Evolutionary conservation across 2,329 filamentous ascomycete genomes (phyloP), one percentile per base, ranked within the genome.

Genomic region (Scytalidium lignicola): DNA sequence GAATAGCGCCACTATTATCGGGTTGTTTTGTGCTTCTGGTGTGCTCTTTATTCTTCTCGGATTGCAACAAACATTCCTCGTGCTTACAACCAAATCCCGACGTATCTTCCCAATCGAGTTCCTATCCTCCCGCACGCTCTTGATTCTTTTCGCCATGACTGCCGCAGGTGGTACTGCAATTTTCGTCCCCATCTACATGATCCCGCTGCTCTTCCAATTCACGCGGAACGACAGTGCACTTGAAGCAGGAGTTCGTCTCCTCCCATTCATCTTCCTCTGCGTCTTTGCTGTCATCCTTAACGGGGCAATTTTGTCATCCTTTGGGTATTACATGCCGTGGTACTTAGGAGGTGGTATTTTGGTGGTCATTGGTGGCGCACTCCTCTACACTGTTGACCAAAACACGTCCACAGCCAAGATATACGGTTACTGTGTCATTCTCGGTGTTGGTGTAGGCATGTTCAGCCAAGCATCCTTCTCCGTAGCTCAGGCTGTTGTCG

Each of bases 161-260:
- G 64, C 62, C 8, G 41, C 48, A 2, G 57, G 54, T 5, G 57
- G 55, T 12, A 56, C 58, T 1, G 58, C 56, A 6, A 50, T 57
- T 37, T 59, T 62, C 41, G 49, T 61, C 19, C 54, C 55, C 1
- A 56, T 60, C 48, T 60, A 61, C 21, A 68, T 71, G 45, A 66
- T 74, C 43, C 71, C 77, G 22, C 75, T 79, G 50, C 71, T 72
- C 56, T 76, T 75, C 46, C 73, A 75, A 45, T 75, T 76, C 49
- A 73, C 78, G 28, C 68, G 72, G 10, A 70, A 69, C 37, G 65
- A 76, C 21, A 66, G 69, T 1, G 72, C 72, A 6, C 72, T 78
- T 13, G 79, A 69, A 48, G 60, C 66, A 10, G 64, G 65, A 37
- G 63, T 71, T 15, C 58, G 67, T 7, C 61, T 69, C 15, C 57